Base-by-base conservation (phyloP, 768 basidiomycete genomes). In the Trametes gibbosa region DNA sequence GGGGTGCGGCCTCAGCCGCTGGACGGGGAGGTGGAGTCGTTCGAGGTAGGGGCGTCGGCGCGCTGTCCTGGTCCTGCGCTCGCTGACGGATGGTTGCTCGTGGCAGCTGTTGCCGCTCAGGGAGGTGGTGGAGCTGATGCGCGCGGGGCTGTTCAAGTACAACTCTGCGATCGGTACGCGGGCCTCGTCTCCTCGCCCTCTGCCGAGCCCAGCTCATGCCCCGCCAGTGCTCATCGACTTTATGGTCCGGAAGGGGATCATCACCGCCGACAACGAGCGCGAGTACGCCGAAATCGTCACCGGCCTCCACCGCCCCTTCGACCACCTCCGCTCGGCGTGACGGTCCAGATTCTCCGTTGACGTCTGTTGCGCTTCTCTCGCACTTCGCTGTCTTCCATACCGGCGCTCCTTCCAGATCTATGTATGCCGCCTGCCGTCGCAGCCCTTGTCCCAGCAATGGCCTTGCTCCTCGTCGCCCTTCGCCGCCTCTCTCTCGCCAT, bases 11-110 rank as follows among this genome's bases (percentile, higher is more conserved):
- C 92, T 7, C 78, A 79, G 51, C 92, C 95, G 0, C 77, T 83
- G 21, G 97, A 99, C 64, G 95, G 92, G 24, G 97, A 99, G 69
- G 97, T 97, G 2, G 95, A 97, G 69, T 87, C 82, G 1, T 99
- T 99, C 65, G 84, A 93, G 76, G 95, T 94, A 55, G 52, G 0
- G 14, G 10, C 13, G 2, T n/a, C n/a, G 8, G 6, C 12, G 17
- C 53, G 21, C 16, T 9, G 13, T 24, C n/a, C n/a, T n/a, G n/a
- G n/a, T n/a, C n/a, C n/a, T n/a, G n/a, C n/a, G n/a, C n/a, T n/a
- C n/a, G n/a, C n/a, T n/a, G n/a, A n/a, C n/a, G n/a, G n/a, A n/a
- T n/a, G n/a, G n/a, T n/a, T n/a, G n/a, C n/a, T 7, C 7, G 27
- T 23, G 34, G 39, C 57, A 95, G 92, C 77, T 96, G 23, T 75